These are phyloP conservation scores for Leishmania arabica DNA, from an alignment of 208 protist species.

Conservation along the genomic window DNA sequence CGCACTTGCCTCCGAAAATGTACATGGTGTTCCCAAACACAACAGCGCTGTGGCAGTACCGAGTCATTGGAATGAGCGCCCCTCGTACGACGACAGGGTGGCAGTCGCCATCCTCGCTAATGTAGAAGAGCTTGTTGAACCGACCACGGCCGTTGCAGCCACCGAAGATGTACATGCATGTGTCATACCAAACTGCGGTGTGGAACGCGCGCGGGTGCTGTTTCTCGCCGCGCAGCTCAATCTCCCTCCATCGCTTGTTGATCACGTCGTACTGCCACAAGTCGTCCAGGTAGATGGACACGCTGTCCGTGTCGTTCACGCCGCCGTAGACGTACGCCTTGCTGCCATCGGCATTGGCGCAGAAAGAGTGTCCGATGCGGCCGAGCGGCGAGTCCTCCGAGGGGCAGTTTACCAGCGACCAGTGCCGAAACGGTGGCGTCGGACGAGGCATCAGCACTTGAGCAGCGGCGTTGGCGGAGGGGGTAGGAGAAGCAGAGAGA, in stretches of 20 bases:
- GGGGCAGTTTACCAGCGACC: conserved; percentile 53
- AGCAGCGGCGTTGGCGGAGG: neutral
- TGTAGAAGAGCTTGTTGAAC: conserved; percentile 88
- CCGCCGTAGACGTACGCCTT: conserved; percentile 90
- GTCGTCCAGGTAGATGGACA: conserved; percentile 86
- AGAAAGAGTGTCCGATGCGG: conserved; percentile 88
- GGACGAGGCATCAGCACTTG: conserved; percentile 22
- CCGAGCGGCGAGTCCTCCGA: conserved; percentile 52
- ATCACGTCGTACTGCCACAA: conserved; percentile 78
- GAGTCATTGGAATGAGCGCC: conserved; percentile 40
- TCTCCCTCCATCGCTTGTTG: conserved; percentile 64
- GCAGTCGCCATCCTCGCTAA: conserved; percentile 58
- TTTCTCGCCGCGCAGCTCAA: conserved; percentile 55
- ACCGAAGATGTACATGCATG: conserved; percentile 81
- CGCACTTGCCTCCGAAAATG: conserved; percentile 90
- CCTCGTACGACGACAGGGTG: conserved; percentile 10
- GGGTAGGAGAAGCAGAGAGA: neutral
- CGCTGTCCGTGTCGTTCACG: conserved; percentile 77
- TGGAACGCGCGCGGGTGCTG: conserved; percentile 87
- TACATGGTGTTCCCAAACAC: conserved; percentile 80
- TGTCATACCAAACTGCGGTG: conserved; percentile 75
- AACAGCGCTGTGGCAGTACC: conserved; percentile 89
- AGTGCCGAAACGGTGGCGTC: conserved; percentile 35
- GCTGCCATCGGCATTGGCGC: conserved; percentile 58
- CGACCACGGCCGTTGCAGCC: conserved; percentile 85